Base-by-base conservation (phyloP, 352 stramenopile genomes). In the Phytopythium helicoides region DNA sequence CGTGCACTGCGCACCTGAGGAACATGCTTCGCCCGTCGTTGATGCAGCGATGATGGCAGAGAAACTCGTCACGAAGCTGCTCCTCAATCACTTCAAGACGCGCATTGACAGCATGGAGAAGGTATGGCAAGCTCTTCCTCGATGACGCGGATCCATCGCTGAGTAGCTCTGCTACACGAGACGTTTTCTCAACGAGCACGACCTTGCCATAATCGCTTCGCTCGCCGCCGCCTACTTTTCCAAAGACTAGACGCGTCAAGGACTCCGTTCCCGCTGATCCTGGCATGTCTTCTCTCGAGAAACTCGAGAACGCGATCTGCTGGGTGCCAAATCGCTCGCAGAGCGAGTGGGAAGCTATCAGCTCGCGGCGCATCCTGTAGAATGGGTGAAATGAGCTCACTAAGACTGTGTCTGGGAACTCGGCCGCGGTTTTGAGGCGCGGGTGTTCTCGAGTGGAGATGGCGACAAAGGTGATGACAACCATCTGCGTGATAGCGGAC, bases 321-420 rank as follows among this genome's bases (percentile, higher is more conserved):
- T 83, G 49, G n/a, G 35, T 36, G 16, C 41, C 23, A 37, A 86
- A 84, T 0, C 60, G 15, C 3, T 22, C 44, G 0, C 60, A 45
- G 11, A 54, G 40, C 3, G 26, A n/a, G 7, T 66, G 36, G 19
- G 54, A 54, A 0, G n/a, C 16, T 9, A 19, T 53, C 0, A 75
- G 28, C 18, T 56, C 46, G 1, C 73, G 68, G 33, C 71, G 50
- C 1, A 89, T 65, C 12, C 81, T 66, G 37, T 74, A 61, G 28
- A 84, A 84, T 49, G 78, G 75, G 37, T 89, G 78, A 50, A 87
- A 89, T 0, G 75, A 86, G 50, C 71, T 75, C n/a, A 28, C 39
- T 18, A 23, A 15, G 4, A 23, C 16, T 6, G 12, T 10, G 16
- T 31, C 3, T 3, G 23, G 50, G 11, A 18, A 25, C 8, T 19